These are phyloP conservation scores for Cajanus cajan DNA, from an alignment of 306 rosid genomes.

Conservation along the genomic window DNA sequence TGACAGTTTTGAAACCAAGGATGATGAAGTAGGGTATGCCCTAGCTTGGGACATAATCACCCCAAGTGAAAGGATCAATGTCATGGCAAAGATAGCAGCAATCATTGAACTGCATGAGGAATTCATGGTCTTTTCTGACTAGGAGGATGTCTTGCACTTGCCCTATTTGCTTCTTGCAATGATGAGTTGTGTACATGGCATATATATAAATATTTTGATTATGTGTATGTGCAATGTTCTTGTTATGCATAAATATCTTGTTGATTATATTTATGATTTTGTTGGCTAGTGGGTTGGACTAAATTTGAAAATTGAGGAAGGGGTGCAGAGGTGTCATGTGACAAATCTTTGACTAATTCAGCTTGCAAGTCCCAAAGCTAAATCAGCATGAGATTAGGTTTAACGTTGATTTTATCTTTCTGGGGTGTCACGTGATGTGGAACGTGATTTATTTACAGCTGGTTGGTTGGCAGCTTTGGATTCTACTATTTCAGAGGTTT, in stretches of 20 bases:
- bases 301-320: slow-evolving; percentile 33
- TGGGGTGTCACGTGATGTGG: slow-evolving; percentile 52
- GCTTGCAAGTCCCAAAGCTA: slow-evolving; percentile 74
- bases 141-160: slow-evolving; percentile 46
- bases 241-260: background rate
- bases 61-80: slow-evolving; percentile 45
- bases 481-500: slow-evolving; percentile 48
- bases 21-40: slow-evolving; percentile 36
- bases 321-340: slow-evolving; percentile 66
- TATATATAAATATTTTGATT: background rate
- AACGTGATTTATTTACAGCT: slow-evolving; percentile 57
- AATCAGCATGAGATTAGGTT: slow-evolving; percentile 37
- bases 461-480: slow-evolving; percentile 69
- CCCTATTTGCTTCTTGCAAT: slow-evolving; percentile 35
- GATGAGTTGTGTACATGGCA: slow-evolving; percentile 29
- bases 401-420: slow-evolving; percentile 18
- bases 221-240: background rate
- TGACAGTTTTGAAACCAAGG: slow-evolving; percentile 30
- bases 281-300: slow-evolving; percentile 16
- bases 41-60: slow-evolving; percentile 48
- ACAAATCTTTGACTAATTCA: slow-evolving; percentile 60
- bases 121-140: slow-evolving; percentile 59
- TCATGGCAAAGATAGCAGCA: slow-evolving; percentile 39
- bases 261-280: background rate
- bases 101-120: slow-evolving; percentile 44